Base-by-base conservation (phyloP, 2,329 filamentous ascomycete species). In the Colletotrichum lentis region DNA sequence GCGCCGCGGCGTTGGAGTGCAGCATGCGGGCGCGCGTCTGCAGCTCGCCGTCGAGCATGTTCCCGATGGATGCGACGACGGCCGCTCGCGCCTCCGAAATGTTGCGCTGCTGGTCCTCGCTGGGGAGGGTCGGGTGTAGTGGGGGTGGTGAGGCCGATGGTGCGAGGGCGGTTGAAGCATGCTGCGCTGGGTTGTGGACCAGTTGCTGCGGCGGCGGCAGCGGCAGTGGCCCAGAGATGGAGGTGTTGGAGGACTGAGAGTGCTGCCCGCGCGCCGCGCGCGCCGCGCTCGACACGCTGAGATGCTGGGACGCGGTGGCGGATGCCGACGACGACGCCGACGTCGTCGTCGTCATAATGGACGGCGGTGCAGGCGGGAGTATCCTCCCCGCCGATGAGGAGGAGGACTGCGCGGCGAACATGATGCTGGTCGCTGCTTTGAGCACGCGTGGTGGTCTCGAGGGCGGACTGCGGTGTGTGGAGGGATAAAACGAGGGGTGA, bases 21-120 rank as follows among this genome's bases (percentile, higher is more conserved):
- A 96, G 83, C 71, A 89, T 86, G 18, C 83, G 78, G 18, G 91
- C 92, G 69, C 91, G 90, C 65, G 85, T 85, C 72, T 88, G 86
- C 57, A 94, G 85, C 74, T 91, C 86, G 53, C 84, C 80, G 80
- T 93, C 90, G 72, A 94, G 83, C 73, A 89, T 86, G 76, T 91
- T 90, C 73, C 90, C 89, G 60, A 94, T 84, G 54, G 85, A 86
- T 24, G 88, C 88, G 41, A 89, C 81, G 60, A 90, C 81, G 10
- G 86, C 87, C 37, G 81, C 77, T 70, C 88, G 86, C 46, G 88
- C 87, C 74, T 88, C 84, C 56, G 82, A 77, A 22, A 88, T 81
- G 74, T 84, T 81, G 7, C 79, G 80, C 74, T 82, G 79, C 58
- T 82, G 79, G 59, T 80, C 76, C 54, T 78, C 73, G 3, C 81